phyloP scores from a whole-genome alignment of 2,329 filamentous ascomycete genomes.

The Neofusicoccum parvum region DNA sequence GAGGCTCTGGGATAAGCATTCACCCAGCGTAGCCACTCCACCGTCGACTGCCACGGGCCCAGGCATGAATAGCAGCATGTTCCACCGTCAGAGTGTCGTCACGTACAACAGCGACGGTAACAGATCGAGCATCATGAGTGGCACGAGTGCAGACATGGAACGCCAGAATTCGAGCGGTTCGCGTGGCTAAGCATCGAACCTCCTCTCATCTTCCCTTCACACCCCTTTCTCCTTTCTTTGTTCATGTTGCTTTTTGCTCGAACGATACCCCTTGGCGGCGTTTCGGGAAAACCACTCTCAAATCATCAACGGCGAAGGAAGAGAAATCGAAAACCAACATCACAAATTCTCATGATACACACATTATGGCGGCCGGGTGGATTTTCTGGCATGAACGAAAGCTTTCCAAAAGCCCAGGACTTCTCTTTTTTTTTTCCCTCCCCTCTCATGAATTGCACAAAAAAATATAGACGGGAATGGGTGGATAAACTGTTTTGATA shows the following conservation, averaged over 20 bases:
- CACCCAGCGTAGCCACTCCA: constrained; percentile 17
- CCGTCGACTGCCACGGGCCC: constrained; percentile 33
- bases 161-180: constrained; percentile 18
- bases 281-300: constrained; percentile 9
- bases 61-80: constrained; percentile 33
- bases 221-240: not conserved
- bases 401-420: not conserved
- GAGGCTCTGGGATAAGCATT: constrained; percentile 71
- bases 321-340: not conserved
- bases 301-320: not conserved
- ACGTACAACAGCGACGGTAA: constrained; percentile 41
- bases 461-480: constrained; percentile 5
- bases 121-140: constrained; percentile 40
- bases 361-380: not conserved
- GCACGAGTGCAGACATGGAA: constrained; percentile 24
- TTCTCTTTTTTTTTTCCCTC: not conserved
- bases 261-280: constrained; percentile 16
- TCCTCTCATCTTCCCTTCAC: not conserved
- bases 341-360: not conserved
- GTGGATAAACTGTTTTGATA: not conserved
- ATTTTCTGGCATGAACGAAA: not conserved
- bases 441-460: not conserved
- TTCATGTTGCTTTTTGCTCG: constrained; percentile 15
- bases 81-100: constrained; percentile 39
- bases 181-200: not conserved